A percentile compares a stretch with the other conserved stretches of the same genome.
phyloP scores from a whole-genome alignment of 352 stramenopile species.

The Globisporangium echinulatum region DNA sequence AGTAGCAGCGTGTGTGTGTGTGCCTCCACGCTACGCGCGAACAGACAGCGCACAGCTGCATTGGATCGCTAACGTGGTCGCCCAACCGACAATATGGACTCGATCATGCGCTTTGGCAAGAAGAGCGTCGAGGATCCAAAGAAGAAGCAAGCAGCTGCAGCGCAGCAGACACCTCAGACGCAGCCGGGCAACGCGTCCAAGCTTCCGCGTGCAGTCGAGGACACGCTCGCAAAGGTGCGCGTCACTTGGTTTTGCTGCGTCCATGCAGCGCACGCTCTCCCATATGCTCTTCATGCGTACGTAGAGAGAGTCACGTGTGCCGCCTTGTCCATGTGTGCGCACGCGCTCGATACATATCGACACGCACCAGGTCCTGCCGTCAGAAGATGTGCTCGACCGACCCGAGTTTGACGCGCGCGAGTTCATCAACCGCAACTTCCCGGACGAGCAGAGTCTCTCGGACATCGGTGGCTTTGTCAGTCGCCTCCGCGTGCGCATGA shows the following conservation, averaged over 20 bases:
- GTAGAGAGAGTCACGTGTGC: too few species aligned
- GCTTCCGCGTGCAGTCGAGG: conserved; percentile 43
- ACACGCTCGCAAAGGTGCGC: conserved; percentile 43
- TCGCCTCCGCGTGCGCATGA: conserved; percentile 70
- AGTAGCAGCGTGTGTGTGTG: too few species aligned
- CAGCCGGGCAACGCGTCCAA: conserved; percentile 30
- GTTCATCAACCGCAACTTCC: conserved; percentile 92
- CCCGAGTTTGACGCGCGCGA: conserved; percentile 88
- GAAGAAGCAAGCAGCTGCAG: conserved; percentile 13
- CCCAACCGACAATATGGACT: conserved; percentile 4
- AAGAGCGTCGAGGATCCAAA: conserved; percentile 10
- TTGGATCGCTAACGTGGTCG: too few species aligned
- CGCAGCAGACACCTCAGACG: neutral
- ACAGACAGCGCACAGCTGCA: too few species aligned
- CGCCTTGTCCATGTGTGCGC: too few species aligned
- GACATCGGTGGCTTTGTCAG: conserved; percentile 83
- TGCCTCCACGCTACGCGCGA: too few species aligned
- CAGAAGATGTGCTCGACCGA: conserved; percentile 81
- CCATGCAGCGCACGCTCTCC: neutral
- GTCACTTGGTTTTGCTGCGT: neutral
- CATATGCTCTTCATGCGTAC: neutral
- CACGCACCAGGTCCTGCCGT: conserved; percentile 48
- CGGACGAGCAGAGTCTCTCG: conserved; percentile 73
- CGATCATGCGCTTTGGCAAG: conserved; percentile 15
- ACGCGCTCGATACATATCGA: neutral